Conservation (phyloP, 2,329 filamentous ascomycete genomes). For the Torrubiellomyces zombiae region DNA sequence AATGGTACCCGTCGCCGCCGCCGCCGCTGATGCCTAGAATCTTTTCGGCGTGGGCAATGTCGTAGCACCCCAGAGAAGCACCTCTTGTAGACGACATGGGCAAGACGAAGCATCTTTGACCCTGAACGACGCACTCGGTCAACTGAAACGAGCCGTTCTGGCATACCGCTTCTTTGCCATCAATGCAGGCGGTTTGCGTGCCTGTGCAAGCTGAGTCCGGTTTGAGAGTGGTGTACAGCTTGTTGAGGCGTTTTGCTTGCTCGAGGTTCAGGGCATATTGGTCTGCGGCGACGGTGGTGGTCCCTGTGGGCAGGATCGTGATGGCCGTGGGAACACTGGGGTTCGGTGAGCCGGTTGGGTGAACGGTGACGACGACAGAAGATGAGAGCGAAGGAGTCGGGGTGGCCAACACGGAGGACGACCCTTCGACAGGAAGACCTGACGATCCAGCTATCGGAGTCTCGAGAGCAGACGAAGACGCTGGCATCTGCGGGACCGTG, state of each 20-base stretch:
- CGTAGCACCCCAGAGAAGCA: conserved; percentile 31
- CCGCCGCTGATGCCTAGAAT: conserved; percentile 24
- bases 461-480: neutral
- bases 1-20: too few species aligned
- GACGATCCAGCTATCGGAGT: neutral
- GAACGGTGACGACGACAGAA: conserved; percentile 4
- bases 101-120: conserved; percentile 32
- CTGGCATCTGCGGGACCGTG: neutral
- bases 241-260: conserved; percentile 28
- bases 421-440: neutral
- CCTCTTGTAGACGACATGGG: conserved; percentile 32
- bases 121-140: conserved; percentile 16
- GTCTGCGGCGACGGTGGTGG: conserved; percentile 22
- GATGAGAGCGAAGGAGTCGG: conserved; percentile 5
- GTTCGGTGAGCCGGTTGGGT: conserved; percentile 20
- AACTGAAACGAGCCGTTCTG: conserved; percentile 25
- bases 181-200: conserved; percentile 35
- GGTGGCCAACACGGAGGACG: neutral
- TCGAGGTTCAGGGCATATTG: conserved; percentile 28
- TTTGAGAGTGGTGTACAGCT: conserved; percentile 25
- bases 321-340: conserved; percentile 24
- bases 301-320: conserved; percentile 16
- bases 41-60: conserved; percentile 20
- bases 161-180: conserved; percentile 31
- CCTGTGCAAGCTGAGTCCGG: conserved; percentile 27